A percentile compares a stretch with the other conserved stretches of the same genome.
Conservation (phyloP, 352 stramenopile genomes). For the Globisporangium cystogenes region DNA sequence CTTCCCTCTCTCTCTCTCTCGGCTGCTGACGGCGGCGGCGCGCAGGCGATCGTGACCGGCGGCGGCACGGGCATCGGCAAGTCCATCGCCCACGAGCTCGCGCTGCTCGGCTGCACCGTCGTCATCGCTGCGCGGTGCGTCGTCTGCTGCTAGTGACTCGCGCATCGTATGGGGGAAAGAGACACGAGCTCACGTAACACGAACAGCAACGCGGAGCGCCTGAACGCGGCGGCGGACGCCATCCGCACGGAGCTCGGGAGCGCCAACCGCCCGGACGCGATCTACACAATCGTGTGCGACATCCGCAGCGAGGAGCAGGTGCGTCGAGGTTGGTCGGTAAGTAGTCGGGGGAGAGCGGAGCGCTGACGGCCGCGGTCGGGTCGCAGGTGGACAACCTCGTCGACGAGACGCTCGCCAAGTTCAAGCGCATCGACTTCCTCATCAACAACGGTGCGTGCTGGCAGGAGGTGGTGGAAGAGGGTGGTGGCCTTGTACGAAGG, state of each 20-base stretch:
- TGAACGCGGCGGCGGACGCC: slow-evolving; percentile 46
- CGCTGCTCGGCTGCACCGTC: slow-evolving; percentile 66
- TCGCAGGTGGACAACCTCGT: slow-evolving; percentile 63
- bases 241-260: slow-evolving; percentile 48
- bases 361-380: neutral
- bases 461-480: no score
- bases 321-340: neutral
- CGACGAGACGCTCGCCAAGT: slow-evolving; percentile 68
- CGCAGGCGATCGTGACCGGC: slow-evolving; percentile 77
- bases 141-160: neutral
- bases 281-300: slow-evolving; percentile 64
- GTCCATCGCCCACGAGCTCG: slow-evolving; percentile 77
- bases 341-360: neutral
- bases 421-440: slow-evolving; percentile 86
- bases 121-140: slow-evolving; percentile 72
- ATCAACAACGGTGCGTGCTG: slow-evolving; percentile 85
- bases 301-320: slow-evolving; percentile 70
- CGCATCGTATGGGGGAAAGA: neutral
- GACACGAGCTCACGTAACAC: neutral
- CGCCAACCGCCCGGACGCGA: slow-evolving; percentile 22
- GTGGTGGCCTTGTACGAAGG: no score
- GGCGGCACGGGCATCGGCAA: slow-evolving; percentile 85
- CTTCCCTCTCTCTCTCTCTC: neutral
- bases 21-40: neutral
- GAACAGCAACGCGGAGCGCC: slow-evolving; percentile 55